Conservation (phyloP, 163 green algal species). For the Chloromonas sp. region DNA sequence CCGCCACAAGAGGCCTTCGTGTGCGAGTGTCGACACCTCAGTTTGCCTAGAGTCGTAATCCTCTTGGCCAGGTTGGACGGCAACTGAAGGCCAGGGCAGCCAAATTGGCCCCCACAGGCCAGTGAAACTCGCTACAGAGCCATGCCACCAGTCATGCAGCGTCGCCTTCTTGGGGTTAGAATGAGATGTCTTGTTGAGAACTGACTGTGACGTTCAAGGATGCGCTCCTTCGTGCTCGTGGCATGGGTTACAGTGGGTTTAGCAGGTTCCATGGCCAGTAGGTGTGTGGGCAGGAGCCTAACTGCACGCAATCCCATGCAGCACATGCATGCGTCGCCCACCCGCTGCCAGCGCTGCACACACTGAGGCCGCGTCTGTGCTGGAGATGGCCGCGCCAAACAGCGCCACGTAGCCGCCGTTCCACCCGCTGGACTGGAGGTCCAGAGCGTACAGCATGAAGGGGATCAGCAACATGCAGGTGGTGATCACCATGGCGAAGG, state of each 20-base stretch:
- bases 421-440: constrained; percentile 61
- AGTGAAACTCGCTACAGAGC: neutral
- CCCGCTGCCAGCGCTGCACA: constrained; percentile 20
- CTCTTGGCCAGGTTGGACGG: neutral
- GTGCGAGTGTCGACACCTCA: too few relatives aligned
- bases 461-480: constrained; percentile 61
- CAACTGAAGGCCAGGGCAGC: neutral
- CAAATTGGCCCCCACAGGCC: neutral
- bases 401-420: constrained; percentile 58
- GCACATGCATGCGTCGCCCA: constrained; percentile 33
- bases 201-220: too few relatives aligned
- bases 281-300: too few relatives aligned
- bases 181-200: too few relatives aligned
- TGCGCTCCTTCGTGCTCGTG: too few relatives aligned
- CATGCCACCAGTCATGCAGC: neutral
- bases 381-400: constrained; percentile 76
- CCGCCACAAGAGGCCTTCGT: too few relatives aligned
- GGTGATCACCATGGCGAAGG: constrained; percentile 78
- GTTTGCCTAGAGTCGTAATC: too few relatives aligned
- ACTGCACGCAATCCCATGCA: neutral
- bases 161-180: too few relatives aligned
- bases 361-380: constrained; percentile 79
- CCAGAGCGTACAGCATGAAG: constrained; percentile 78
- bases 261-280: too few relatives aligned
- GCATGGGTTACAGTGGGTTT: too few relatives aligned